Base-by-base conservation (phyloP, 140 eudicot genomes). In the Cichorium intybus region DNA sequence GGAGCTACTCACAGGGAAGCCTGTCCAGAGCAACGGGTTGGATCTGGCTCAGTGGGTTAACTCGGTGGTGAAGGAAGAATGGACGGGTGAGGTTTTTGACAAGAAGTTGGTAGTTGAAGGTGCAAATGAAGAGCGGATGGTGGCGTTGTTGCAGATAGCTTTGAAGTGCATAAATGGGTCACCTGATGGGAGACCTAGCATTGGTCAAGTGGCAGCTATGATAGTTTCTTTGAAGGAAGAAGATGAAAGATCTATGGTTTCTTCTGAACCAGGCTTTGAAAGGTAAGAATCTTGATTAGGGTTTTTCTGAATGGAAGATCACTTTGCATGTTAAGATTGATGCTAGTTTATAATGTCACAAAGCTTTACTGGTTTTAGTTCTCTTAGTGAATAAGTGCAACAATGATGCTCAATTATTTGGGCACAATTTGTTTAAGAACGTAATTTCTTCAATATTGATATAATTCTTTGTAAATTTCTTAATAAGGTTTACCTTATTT, bases 41-140 rank as follows among this genome's bases (percentile, higher is more conserved):
- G 89, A 85, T 41, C 73, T 88, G 62, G 87, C 81, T 3, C 69
- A 71, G 74, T 88, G 96, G 96, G 85, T 85, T 18, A 74, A 79
- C 68, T 79, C 96, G 4, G 85, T 86, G 45, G 83, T 82, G 1
- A 77, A 82, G 70, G 96, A 85, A 77, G 92, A 87, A 16, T 87
- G 95, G 95, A 84, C 88, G 4, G 79, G 65, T 26, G 88, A 84
- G 35, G 91, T 87, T 27, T 81, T 87, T 28, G 95, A 87, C 52
- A 71, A 77, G 75, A 59, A 69, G 16, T 71, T 87, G 39, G 74
- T 78, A 22, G 78, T 23, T 34, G 95, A 81, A 73, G 86, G 89
- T 53, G 86, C 88, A 6, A 81, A 64, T 50, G 95, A 87, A 78
- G 88, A 81, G 21, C 61, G 77, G 51, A 77, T 84, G 83, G 92